Evolutionary conservation across 116 monocot genomes (phyloP).

Genomic region (Dioscorea cayenensis): DNA sequence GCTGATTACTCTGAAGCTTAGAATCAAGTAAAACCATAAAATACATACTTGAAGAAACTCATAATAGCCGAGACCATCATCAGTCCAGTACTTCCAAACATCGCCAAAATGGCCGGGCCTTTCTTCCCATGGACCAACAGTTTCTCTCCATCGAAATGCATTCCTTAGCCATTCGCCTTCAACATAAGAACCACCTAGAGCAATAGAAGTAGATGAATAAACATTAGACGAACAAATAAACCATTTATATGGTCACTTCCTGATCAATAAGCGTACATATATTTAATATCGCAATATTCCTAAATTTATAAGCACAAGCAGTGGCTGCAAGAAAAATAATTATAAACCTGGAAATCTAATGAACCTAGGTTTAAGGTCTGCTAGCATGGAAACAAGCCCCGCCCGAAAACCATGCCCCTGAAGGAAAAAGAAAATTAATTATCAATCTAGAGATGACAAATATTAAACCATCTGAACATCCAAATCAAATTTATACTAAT

Average conservation of each 20-base stretch:
- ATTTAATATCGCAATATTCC: slow-evolving; percentile 21
- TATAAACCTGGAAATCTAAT: slow-evolving; percentile 87
- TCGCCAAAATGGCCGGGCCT: slow-evolving; percentile 93
- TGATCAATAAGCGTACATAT: slow-evolving; percentile 39
- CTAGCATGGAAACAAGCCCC: slow-evolving; percentile 77
- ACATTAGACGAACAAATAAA: background rate
- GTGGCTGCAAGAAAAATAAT: background rate
- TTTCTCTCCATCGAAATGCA: slow-evolving; percentile 89
- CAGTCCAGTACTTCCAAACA: slow-evolving; percentile 96
- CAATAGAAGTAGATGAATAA: background rate
- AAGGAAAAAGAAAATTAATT: background rate
- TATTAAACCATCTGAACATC: too few species aligned
- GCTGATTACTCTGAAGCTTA: background rate
- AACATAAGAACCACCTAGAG: slow-evolving; percentile 84
- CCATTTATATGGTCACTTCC: too few species aligned
- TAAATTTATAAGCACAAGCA: background rate
- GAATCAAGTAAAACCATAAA: background rate
- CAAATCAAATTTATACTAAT: too few species aligned
- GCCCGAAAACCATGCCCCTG: slow-evolving; percentile 93
- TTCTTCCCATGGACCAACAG: slow-evolving; percentile 95
- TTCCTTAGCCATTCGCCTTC: slow-evolving; percentile 93
- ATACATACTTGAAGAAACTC: slow-evolving; percentile 82
- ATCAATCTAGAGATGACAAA: background rate
- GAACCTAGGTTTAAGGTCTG: slow-evolving; percentile 70
- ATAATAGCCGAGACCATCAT: slow-evolving; percentile 92